These are phyloP conservation scores for Pythium phragmiticola DNA, from an alignment of 352 stramenopile species.

Conservation along the genomic window DNA sequence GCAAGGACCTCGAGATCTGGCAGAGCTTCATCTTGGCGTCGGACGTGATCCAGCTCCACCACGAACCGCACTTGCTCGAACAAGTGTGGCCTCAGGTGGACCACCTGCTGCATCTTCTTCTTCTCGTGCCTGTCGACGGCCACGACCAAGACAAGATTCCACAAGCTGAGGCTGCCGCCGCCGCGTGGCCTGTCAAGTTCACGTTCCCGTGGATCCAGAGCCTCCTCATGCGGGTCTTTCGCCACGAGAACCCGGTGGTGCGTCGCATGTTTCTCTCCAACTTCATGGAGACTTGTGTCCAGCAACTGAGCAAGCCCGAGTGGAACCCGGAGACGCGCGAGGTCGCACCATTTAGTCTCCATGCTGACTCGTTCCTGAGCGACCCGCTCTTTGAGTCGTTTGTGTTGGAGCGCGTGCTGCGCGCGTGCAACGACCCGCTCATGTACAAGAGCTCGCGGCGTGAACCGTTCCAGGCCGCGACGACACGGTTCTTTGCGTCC, in stretches of 20 bases:
- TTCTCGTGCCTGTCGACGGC: slow-evolving; percentile 11
- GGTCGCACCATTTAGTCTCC: not conserved
- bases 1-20: slow-evolving; percentile 42
- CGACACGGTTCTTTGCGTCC: slow-evolving; percentile 26
- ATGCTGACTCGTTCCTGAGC: slow-evolving; percentile 36
- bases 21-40: slow-evolving; percentile 71
- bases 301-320: slow-evolving; percentile 14
- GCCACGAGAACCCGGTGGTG: slow-evolving; percentile 74
- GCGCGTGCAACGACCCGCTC: slow-evolving; percentile 61
- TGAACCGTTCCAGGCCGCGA: slow-evolving; percentile 25
- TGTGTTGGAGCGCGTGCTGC: slow-evolving; percentile 50
- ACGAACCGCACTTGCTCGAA: slow-evolving; percentile 80
- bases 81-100: slow-evolving; percentile 81
- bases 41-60: slow-evolving; percentile 83
- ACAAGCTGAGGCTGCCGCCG: not conserved
- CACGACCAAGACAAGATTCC: not conserved
- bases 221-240: slow-evolving; percentile 65
- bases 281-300: slow-evolving; percentile 48
- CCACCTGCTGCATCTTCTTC: slow-evolving; percentile 35
- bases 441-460: slow-evolving; percentile 63
- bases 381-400: slow-evolving; percentile 51
- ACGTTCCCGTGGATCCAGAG: slow-evolving; percentile 80
- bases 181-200: slow-evolving; percentile 53
- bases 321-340: slow-evolving; percentile 2
- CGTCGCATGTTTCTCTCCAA: slow-evolving; percentile 70